These are phyloP conservation scores for Sordariomycetes sp. DNA, from an alignment of 2,329 filamentous ascomycete genomes.

Conservation along the genomic window DNA sequence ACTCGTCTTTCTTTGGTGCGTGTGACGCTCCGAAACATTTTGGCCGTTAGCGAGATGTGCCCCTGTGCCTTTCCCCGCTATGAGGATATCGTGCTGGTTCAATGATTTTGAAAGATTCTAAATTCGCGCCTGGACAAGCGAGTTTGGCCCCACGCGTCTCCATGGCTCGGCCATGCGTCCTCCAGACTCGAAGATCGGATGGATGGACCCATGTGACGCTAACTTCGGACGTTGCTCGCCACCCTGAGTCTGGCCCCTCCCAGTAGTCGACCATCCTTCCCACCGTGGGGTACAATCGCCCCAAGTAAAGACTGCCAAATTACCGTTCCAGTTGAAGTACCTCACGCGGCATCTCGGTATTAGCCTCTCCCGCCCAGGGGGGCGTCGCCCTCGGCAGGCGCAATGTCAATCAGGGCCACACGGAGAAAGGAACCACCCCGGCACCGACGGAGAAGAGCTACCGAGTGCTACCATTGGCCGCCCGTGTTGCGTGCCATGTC, in stretches of 20 bases:
- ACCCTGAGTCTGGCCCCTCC: neutral
- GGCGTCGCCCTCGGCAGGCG: neutral
- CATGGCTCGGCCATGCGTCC: neutral
- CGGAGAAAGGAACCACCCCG: neutral
- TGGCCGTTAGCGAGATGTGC: neutral
- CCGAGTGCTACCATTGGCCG: neutral
- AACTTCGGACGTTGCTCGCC: neutral
- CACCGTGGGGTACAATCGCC: no score
- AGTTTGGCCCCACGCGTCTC: neutral
- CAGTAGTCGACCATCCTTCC: neutral
- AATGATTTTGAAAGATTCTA: neutral
- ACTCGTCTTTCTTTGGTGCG: neutral
- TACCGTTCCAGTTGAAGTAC: neutral
- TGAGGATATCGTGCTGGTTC: neutral
- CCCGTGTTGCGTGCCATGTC: constrained; percentile 4
- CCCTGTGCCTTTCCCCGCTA: neutral
- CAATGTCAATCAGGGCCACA: neutral
- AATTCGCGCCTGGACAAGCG: neutral
- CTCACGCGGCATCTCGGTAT: neutral
- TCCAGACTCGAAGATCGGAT: neutral
- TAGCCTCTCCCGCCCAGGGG: neutral
- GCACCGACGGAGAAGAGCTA: neutral
- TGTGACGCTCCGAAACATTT: neutral
- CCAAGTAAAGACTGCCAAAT: neutral
- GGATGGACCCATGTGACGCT: neutral